Evolutionary conservation across 805 yeast genomes (phyloP).

Genomic region (Ogataea degrootiae): DNA sequence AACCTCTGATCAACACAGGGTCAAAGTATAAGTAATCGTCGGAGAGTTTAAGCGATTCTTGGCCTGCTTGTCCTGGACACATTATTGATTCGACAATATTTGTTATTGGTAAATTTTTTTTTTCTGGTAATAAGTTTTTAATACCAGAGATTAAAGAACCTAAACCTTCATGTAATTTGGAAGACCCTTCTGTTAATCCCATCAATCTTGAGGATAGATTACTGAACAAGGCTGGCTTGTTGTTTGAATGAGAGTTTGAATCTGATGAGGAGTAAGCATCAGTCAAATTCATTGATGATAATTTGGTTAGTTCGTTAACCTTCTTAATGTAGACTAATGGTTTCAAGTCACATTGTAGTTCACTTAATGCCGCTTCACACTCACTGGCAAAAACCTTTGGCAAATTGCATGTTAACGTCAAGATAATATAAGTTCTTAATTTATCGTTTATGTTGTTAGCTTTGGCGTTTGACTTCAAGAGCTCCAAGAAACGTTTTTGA

Average conservation of each 20-base stretch:
- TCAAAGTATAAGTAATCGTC: conserved; percentile 90
- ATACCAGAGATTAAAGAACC: conserved; percentile 86
- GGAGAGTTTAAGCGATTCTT: conserved; percentile 62
- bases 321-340: conserved; percentile 73
- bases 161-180: conserved; percentile 76
- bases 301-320: conserved; percentile 69
- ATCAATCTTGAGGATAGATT: conserved; percentile 74
- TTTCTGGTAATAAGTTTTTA: conserved; percentile 81
- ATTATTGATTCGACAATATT: conserved; percentile 86
- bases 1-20: conserved; percentile 81
- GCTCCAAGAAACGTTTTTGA: conserved; percentile 54
- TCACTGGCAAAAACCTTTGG: conserved; percentile 45
- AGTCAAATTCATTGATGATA: conserved; percentile 36
- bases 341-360: conserved; percentile 53
- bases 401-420: conserved; percentile 53
- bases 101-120: conserved; percentile 83
- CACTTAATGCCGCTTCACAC: conserved; percentile 57
- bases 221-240: conserved; percentile 52
- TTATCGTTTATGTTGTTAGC: conserved; percentile 63
- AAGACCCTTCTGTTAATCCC: conserved; percentile 67
- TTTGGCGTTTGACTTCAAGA: conserved; percentile 50
- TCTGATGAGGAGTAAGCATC: conserved; percentile 20
- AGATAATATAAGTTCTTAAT: conserved; percentile 81
- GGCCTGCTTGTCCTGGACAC: conserved; percentile 69
- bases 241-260: conserved; percentile 29